These are phyloP conservation scores for Vicia faba DNA, from an alignment of 306 rosid genomes.

Conservation along the genomic window DNA sequence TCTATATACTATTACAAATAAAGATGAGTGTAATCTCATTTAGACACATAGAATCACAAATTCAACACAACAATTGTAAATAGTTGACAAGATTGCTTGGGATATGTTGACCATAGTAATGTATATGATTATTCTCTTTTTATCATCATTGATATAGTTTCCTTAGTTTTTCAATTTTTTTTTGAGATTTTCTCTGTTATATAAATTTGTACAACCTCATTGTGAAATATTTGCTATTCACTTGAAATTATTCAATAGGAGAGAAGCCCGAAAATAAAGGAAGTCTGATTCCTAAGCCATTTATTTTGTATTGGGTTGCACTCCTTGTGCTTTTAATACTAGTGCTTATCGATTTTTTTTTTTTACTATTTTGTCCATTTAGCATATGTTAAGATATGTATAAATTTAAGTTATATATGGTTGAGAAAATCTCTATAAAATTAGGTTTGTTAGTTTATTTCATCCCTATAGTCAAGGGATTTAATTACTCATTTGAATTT, in stretches of 20 bases:
- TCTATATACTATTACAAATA: too few relatives aligned
- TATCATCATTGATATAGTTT: not conserved
- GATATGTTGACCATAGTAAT: not conserved
- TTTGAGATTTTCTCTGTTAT: not conserved
- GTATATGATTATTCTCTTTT: not conserved
- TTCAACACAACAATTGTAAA: not conserved
- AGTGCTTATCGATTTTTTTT: too few relatives aligned
- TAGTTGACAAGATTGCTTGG: not conserved
- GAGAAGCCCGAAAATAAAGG: not conserved
- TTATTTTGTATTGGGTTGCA: too few relatives aligned
- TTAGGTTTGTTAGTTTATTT: too few relatives aligned
- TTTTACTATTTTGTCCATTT: conserved; percentile 10
- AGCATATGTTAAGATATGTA: not conserved
- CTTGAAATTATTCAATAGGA: not conserved
- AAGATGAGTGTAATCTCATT: too few relatives aligned
- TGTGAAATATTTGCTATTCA: not conserved
- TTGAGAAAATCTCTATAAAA: too few relatives aligned
- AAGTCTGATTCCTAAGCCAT: conserved; percentile 6
- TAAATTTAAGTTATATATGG: too few relatives aligned
- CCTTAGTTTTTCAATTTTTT: not conserved
- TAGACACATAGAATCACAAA: too few relatives aligned
- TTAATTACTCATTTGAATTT: too few relatives aligned
- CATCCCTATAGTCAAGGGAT: too few relatives aligned
- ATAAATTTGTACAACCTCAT: not conserved
- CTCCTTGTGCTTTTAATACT: too few relatives aligned